Evolutionary conservation across 2,329 filamentous ascomycete species (phyloP).

Genomic region (Trichoderma brevicompactum): DNA sequence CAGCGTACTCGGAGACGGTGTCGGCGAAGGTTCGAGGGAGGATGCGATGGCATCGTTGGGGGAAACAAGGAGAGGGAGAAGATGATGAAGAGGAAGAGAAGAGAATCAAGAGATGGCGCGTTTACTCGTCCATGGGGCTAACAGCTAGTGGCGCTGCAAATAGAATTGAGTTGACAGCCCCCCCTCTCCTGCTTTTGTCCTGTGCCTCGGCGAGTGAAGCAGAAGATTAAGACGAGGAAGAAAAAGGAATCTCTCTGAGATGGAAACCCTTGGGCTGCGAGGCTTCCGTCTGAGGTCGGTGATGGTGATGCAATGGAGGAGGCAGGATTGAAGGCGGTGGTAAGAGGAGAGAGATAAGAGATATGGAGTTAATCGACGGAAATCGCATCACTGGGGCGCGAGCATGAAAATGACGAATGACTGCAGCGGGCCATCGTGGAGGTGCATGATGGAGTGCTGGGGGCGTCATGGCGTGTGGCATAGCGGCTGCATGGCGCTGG

Average conservation of each 20-base stretch:
- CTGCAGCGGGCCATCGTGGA: background rate
- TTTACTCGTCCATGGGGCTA: conserved; percentile 21
- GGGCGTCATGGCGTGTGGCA: background rate
- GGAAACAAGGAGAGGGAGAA: background rate
- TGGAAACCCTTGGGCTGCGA: background rate
- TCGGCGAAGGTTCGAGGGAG: conserved; percentile 6
- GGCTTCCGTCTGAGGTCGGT: background rate
- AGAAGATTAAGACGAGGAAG: background rate
- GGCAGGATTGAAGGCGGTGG: conserved; percentile 15
- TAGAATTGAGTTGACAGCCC: background rate
- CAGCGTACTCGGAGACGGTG: conserved; percentile 26
- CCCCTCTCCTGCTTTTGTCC: conserved; percentile 12
- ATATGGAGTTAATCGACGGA: conserved; percentile 1
- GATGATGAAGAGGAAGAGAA: background rate
- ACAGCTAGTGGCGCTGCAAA: conserved; percentile 20
- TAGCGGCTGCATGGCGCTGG: background rate
- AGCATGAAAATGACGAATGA: background rate
- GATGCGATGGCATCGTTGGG: conserved; percentile 27
- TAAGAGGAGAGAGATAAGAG: conserved; percentile 15
- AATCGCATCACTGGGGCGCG: conserved; percentile 1
- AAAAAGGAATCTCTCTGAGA: background rate
- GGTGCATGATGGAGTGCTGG: background rate
- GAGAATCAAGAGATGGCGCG: conserved; percentile 7
- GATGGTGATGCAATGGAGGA: background rate
- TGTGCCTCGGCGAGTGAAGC: background rate